These are phyloP conservation scores for Lasiodiplodia citricola DNA, from an alignment of 2,329 filamentous ascomycete species.

Conservation along the genomic window DNA sequence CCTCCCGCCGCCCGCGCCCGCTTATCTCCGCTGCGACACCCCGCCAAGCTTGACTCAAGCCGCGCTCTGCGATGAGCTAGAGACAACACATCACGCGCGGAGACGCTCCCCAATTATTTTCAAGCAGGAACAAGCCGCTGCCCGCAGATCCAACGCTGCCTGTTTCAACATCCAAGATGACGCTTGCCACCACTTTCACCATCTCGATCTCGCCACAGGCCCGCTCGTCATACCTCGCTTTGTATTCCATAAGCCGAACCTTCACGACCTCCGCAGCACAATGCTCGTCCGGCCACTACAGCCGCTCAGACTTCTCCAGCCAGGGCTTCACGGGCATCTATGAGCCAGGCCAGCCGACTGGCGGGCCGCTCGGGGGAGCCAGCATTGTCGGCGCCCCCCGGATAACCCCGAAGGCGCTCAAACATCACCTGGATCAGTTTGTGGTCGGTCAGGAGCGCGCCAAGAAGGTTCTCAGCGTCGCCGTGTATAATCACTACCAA, in stretches of 20 bases:
- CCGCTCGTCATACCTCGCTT: conserved; percentile 47
- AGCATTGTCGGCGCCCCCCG: conserved; percentile 62
- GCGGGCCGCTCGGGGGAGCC: conserved; percentile 66
- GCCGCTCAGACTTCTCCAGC: conserved; percentile 66
- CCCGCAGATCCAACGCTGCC: conserved; percentile 4
- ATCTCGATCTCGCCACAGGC: conserved; percentile 46
- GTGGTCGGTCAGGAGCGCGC: conserved; percentile 95
- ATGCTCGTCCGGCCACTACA: conserved; percentile 56
- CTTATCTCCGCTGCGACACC: conserved; percentile 24
- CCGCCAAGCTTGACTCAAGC: conserved; percentile 27
- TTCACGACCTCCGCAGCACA: conserved; percentile 43
- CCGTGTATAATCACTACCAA: conserved; percentile 97
- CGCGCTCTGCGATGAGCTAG: conserved; percentile 24
- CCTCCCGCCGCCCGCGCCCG: conserved; percentile 1
- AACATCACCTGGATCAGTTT: conserved; percentile 91
- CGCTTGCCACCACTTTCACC: conserved; percentile 29
- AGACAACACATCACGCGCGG: conserved; percentile 25
- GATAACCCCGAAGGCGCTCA: conserved; percentile 70
- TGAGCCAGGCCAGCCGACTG: conserved; percentile 65
- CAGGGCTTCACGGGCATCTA: conserved; percentile 68
- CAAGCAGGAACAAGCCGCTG: conserved; percentile 1
- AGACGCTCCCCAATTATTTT: not conserved
- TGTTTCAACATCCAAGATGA: conserved; percentile 15
- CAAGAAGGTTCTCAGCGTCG: conserved; percentile 90
- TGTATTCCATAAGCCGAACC: conserved; percentile 39